Evolutionary conservation across 2,329 filamentous ascomycete genomes (phyloP).

Genomic region (Fusarium succisae): DNA sequence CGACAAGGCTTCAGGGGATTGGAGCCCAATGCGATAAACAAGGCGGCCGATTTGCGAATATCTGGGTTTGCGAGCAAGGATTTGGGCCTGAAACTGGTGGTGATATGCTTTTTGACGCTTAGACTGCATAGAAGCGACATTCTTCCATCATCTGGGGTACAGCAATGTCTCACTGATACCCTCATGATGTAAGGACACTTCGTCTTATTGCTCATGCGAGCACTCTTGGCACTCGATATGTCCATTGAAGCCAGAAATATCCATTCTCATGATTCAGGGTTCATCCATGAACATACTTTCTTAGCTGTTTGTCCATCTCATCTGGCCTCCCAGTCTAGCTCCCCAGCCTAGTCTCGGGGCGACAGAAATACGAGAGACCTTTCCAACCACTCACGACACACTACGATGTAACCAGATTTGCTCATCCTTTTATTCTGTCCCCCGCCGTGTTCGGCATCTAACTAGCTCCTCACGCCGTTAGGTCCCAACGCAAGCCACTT

Average conservation of each 20-base stretch:
- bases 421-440: neutral
- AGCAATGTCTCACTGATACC: neutral
- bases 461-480: neutral
- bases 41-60: neutral
- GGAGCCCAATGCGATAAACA: neutral
- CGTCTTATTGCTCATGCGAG: neutral
- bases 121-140: neutral
- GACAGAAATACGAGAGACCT: neutral
- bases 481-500: neutral
- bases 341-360: neutral
- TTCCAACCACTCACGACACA: neutral
- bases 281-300: neutral
- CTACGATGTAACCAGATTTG: neutral
- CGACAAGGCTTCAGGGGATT: neutral
- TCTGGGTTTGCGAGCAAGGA: neutral
- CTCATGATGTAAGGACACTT: neutral
- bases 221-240: neutral
- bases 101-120: neutral
- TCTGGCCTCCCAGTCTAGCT: neutral
- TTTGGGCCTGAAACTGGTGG: neutral
- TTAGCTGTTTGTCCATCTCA: neutral
- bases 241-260: accelerated
- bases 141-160: neutral
- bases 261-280: neutral
- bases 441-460: neutral